Base-by-base conservation (phyloP, 768 basidiomycete species). In the Paxillus involutus region DNA sequence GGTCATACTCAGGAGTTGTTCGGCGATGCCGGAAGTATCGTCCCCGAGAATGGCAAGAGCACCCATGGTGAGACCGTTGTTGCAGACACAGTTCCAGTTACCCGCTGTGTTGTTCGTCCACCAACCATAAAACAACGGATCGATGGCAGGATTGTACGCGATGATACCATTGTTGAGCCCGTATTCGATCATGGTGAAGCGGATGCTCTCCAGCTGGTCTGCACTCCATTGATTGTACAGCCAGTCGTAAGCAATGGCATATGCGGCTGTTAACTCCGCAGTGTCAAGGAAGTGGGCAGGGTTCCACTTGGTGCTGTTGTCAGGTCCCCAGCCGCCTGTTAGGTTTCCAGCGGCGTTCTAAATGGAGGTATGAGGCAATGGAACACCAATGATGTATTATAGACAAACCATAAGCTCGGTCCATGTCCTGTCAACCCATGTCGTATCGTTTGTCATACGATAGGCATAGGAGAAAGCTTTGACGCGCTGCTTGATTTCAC, bases 41-140 rank as follows among this genome's bases (percentile, higher is more conserved):
- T 95, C 91, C 32, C 80, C 86, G 13, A 94, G 74, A 63, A 99
- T 94, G 33, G 97, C 94, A 53, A 99, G 85, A 1, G 97, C 83
- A 44, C 81, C 97, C 66, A 98, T 69, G 17, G 89, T 93, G 57
- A 98, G 75, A 53, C 97, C 97, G 44, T 83, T 82, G 69, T 98
- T 98, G 77, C 88, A 94, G 52, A 93, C 91, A 69, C 96, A 98
- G 70, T 99, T 99, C 97, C 97, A 99, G 78, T 98, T 99, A 17
- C 96, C 96, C 56, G 79, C 79, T 44, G 82, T 81, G 57, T 75
- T 79, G 47, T 59, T 78, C 48, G 72, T 79, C 94, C 94, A 97
- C 94, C 94, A 97, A 45, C 87, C 86, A 48, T 75, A 79, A 51
- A 13, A 57, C 2, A 43, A 29, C 13, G 71, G 63, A 40, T 71